Evolutionary conservation across 805 yeast species (phyloP).

Genomic region (Wickerhamomyces bovis): DNA sequence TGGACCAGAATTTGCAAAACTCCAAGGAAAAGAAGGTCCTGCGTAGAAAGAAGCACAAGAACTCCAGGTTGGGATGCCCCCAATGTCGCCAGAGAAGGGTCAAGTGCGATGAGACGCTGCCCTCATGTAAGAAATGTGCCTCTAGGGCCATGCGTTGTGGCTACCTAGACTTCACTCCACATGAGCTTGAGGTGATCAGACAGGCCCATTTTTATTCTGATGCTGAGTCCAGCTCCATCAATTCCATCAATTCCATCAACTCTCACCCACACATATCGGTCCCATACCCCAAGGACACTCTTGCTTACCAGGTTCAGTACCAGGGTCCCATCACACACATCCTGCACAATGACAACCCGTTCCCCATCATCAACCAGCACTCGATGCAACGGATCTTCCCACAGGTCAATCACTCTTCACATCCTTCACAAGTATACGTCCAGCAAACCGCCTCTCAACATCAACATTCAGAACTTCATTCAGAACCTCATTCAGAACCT

Average conservation of each 20-base stretch:
- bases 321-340: not conserved
- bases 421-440: not conserved
- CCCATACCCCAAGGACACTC: not conserved
- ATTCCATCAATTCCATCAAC: no score
- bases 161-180: conserved; percentile 13
- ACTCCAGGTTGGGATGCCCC: conserved; percentile 52
- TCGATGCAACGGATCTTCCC: not conserved
- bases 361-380: not conserved
- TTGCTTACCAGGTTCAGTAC: not conserved
- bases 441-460: not conserved
- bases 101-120: conserved; percentile 57
- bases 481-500: not conserved
- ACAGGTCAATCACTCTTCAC: not conserved
- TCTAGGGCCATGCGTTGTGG: conserved; percentile 18
- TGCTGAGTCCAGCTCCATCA: not conserved
- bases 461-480: not conserved
- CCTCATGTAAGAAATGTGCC: conserved; percentile 47
- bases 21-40: conserved; percentile 1
- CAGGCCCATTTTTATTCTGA: conserved; percentile 10
- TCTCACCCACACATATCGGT: not conserved
- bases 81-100: conserved; percentile 55
- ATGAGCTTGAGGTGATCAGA: conserved; percentile 9
- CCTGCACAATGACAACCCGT: not conserved
- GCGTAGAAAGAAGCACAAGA: conserved; percentile 50
- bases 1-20: not conserved